A percentile compares a stretch with the other conserved stretches of the same genome.
Evolutionary conservation across 352 stramenopile species (phyloP).

Genomic region (Phytophthora crassamura): DNA sequence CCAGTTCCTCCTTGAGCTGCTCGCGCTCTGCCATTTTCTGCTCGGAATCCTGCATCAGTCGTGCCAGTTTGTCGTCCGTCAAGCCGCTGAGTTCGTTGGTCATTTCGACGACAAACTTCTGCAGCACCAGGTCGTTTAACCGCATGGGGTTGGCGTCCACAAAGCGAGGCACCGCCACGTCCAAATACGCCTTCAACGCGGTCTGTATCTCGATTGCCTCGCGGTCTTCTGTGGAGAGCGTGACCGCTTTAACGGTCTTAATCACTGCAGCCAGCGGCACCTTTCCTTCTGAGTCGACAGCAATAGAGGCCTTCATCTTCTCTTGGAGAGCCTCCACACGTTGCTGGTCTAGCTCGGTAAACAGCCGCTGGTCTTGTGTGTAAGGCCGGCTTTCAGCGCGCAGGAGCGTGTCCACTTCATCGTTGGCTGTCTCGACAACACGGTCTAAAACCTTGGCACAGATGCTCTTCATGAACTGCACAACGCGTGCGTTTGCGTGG

Average conservation of each 20-base stretch:
- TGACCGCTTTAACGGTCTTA: conserved; percentile 15
- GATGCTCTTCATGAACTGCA: conserved; percentile 31
- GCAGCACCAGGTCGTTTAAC: conserved; percentile 42
- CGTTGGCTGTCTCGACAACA: conserved; percentile 18
- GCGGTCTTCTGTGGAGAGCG: conserved; percentile 29
- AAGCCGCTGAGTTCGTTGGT: conserved; percentile 33
- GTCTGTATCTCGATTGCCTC: conserved; percentile 45
- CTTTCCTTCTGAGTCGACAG: conserved; percentile 1
- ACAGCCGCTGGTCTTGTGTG: conserved; percentile 46
- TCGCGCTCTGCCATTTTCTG: conserved; percentile 28
- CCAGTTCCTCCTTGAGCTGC: conserved; percentile 36
- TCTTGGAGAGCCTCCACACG: conserved; percentile 23
- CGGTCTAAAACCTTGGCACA: conserved; percentile 15
- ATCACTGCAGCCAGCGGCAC: conserved; percentile 26
- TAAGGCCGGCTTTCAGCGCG: conserved; percentile 43
- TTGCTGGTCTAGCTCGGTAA: conserved; percentile 31
- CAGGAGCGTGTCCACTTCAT: conserved; percentile 29
- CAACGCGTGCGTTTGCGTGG: conserved; percentile 17
- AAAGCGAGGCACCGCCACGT: conserved; percentile 43
- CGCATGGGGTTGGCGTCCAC: conserved; percentile 45
- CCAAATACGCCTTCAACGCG: conserved; percentile 40
- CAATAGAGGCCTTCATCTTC: conserved; percentile 16
- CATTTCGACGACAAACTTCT: conserved; percentile 40
- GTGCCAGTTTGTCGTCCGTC: conserved; percentile 44
- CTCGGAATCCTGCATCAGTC: conserved; percentile 45